Percentiles rank a stretch among this genome's conserved stretches.
Conservation (phyloP, 1,139 yeast species). For the Saccharomyces hybrid region DNA sequence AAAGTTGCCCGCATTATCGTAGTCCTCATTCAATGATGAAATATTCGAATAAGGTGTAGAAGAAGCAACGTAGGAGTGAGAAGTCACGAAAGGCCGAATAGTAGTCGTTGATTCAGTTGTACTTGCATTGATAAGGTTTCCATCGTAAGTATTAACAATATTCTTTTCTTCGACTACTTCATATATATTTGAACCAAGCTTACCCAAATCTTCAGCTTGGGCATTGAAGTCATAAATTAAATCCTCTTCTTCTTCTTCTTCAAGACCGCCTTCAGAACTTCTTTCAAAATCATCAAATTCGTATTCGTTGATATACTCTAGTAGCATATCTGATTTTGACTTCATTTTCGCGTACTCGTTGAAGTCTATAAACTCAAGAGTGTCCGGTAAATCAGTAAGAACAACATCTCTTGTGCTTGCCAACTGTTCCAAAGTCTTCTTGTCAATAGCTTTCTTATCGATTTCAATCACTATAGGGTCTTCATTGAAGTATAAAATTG, state of each 20-base stretch:
- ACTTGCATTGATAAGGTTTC: background rate
- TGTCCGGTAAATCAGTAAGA: constrained; percentile 21
- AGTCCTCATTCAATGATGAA: background rate
- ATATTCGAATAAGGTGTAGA: background rate
- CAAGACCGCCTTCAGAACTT: constrained; percentile 7
- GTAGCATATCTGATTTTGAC: constrained; percentile 9
- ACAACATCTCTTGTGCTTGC: constrained; percentile 19
- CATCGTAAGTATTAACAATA: background rate
- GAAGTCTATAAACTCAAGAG: constrained; percentile 21
- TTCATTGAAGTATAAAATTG: constrained; percentile 5
- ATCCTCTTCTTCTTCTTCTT: constrained; percentile 4
- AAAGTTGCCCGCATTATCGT: background rate
- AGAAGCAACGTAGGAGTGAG: background rate
- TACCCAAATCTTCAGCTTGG: background rate
- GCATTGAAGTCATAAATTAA: background rate
- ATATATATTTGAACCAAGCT: background rate
- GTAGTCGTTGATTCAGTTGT: background rate
- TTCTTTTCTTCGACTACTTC: background rate
- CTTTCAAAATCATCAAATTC: constrained; percentile 4
- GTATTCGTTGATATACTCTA: constrained; percentile 5
- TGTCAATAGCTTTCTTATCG: constrained; percentile 16
- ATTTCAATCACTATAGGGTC: constrained; percentile 17
- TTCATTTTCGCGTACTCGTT: constrained; percentile 16
- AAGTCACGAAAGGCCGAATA: background rate
- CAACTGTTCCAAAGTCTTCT: constrained; percentile 15